phyloP scores from a whole-genome alignment of 1,139 yeast genomes.

The Magnusiomyces fungicola region DNA sequence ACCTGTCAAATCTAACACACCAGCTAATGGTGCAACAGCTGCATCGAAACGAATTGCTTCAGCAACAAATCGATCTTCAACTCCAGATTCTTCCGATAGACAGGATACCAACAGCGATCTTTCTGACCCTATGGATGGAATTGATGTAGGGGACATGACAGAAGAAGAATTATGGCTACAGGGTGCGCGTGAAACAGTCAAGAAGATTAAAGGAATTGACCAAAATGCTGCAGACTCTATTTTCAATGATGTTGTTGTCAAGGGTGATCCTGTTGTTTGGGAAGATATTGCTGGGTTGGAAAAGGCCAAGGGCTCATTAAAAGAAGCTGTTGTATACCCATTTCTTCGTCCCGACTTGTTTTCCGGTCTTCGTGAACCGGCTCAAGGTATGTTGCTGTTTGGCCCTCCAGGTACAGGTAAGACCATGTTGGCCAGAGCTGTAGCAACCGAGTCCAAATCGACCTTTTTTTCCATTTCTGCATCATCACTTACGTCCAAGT shows the following conservation, averaged over 20 bases:
- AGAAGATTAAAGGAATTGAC: conserved; percentile 14
- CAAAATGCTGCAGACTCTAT: conserved; percentile 70
- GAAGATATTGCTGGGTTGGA: conserved; percentile 94
- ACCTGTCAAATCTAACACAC: too few species aligned
- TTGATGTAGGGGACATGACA: conserved; percentile 16
- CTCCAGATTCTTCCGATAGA: not conserved
- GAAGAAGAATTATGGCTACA: conserved; percentile 25
- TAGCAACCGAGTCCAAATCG: conserved; percentile 92
- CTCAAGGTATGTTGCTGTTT: conserved; percentile 88
- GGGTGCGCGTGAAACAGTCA: conserved; percentile 11
- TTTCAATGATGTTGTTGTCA: conserved; percentile 82
- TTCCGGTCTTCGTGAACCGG: conserved; percentile 89
- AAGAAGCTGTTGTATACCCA: conserved; percentile 96
- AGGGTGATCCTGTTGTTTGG: conserved; percentile 96
- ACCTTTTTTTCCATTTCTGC: conserved; percentile 92
- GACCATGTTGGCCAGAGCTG: conserved; percentile 96
- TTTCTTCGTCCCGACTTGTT: conserved; percentile 90
- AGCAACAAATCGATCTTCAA: not conserved
- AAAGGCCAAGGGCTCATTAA: conserved; percentile 77
- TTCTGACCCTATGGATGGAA: not conserved
- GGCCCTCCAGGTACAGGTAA: conserved; percentile 99
- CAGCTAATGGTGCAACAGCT: not conserved
- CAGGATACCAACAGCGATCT: not conserved
- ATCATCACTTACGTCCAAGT: conserved; percentile 82
- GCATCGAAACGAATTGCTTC: conserved; percentile 4